Evolutionary conservation across 305 asterid genomes (phyloP), one percentile per base, ranked within the genome.

Genomic region (Fraxinus sp.): DNA sequence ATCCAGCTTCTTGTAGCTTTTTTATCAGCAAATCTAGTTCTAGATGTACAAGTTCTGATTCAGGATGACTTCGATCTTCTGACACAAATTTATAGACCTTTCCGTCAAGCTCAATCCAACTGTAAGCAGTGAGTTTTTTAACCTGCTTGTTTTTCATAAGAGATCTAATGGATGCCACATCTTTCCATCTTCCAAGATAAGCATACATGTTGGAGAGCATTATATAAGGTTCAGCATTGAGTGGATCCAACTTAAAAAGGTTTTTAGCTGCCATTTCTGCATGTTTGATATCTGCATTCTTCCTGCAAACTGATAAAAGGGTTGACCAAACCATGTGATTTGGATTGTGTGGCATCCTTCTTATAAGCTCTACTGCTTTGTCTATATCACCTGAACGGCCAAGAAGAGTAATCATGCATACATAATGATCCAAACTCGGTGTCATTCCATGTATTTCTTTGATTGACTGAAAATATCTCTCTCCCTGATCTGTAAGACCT

Each of bases 131-230:
- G 66, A 59, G 16, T 59, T 81, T 81, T 36, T 75, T 59, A 1
- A 81, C 80, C 64, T 75, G 57, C 30, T 37, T 81, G 32, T 32
- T 81, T 35, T 75, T 81, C 79, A 81, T 81, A 32, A 75, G 75
- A 75, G 77, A 81, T 76, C 84, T 75, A 37, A 75, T 59, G 37
- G 30, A 74, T 32, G 80, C 75, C 80, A 59, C 80, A 75, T 81
- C 84, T 55, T 62, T 43, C 77, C 77, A 81, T 75, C 80, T 81
- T 37, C 59, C 39, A 46, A 57, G 66, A 36, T 80, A 74, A 75
- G 84, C 80, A 81, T 81, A 81, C 77, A 81, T 81, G 80, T 75
- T 81, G 64, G 84, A 75, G 46, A 81, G 84, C 14, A 75, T 32
- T 35, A 81, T 39, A 39, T 75, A 75, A 59, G 84, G 84, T 59